Percentiles rank a stretch among this genome's conserved stretches.
These are phyloP conservation scores for Martensiomyces pterosporus DNA, from an alignment of 192 early-diverging fungal species.

Conservation along the genomic window DNA sequence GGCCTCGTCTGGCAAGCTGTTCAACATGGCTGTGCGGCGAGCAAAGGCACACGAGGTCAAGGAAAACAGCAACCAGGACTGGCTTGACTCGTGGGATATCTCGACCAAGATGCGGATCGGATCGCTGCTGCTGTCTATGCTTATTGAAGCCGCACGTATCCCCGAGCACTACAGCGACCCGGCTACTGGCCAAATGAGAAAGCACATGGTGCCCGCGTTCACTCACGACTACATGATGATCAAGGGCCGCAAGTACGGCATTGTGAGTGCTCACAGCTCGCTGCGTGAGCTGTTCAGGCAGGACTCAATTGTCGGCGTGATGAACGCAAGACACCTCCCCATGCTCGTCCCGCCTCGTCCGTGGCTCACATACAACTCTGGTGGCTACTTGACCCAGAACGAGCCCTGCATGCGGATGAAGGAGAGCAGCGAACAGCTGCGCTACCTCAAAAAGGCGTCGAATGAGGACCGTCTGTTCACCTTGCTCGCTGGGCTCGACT, in stretches of 20 bases:
- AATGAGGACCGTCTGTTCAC: conserved; percentile 62
- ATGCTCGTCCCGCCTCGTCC: conserved; percentile 91
- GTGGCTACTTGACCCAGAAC: conserved; percentile 78
- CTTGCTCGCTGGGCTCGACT: conserved; percentile 76
- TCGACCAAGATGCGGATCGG: conserved; percentile 57
- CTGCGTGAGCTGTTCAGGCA: conserved; percentile 66
- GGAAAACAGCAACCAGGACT: conserved; percentile 50
- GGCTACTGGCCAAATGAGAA: conserved; percentile 53
- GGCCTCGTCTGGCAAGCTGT: conserved; percentile 71
- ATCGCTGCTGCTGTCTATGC: conserved; percentile 53
- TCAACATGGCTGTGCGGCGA: conserved; percentile 74
- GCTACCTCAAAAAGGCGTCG: conserved; percentile 75
- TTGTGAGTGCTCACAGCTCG: conserved; percentile 64
- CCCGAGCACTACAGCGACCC: conserved; percentile 57
- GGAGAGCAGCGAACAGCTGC: conserved; percentile 65
- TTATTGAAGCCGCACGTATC: conserved; percentile 71
- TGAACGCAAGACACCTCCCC: conserved; percentile 78
- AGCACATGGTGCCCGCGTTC: conserved; percentile 72
- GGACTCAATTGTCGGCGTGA: conserved; percentile 53
- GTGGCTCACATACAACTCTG: conserved; percentile 80
- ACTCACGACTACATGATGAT: conserved; percentile 61
- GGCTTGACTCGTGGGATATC: conserved; percentile 69
- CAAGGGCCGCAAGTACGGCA: conserved; percentile 65
- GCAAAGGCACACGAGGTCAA: conserved; percentile 58
- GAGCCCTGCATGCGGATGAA: conserved; percentile 74